Evolutionary conservation across 495 filamentous ascomycete genomes (phyloP).

Genomic region (Annulohypoxylon moriforme): DNA sequence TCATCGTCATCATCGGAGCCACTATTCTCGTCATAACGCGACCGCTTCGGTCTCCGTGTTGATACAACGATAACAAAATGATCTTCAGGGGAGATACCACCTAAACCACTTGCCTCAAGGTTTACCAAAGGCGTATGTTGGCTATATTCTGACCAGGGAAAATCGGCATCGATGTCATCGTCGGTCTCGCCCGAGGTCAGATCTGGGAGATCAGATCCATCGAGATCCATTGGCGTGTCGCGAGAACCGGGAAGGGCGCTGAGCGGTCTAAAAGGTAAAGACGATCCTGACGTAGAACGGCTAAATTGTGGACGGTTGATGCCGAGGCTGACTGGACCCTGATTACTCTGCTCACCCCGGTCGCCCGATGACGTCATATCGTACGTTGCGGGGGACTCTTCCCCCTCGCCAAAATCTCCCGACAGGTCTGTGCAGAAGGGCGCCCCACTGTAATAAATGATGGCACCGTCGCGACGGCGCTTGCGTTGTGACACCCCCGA

Average conservation of each 20-base stretch:
- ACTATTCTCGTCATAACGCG: conserved; percentile 6
- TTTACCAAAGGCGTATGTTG: conserved; percentile 39
- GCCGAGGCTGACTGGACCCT: conserved; percentile 37
- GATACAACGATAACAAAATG: conserved; percentile 71
- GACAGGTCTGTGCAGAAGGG: conserved; percentile 82
- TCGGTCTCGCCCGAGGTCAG: conserved; percentile 45
- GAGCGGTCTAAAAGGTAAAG: conserved; percentile 56
- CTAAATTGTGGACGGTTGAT: conserved; percentile 40
- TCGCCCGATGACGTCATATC: conserved; percentile 54
- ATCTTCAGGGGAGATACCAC: conserved; percentile 72
- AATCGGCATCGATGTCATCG: conserved; percentile 49
- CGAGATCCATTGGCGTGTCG: conserved; percentile 29
- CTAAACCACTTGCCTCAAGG: conserved; percentile 72
- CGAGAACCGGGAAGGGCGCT: conserved; percentile 45
- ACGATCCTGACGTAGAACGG: conserved; percentile 57
- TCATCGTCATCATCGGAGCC: conserved; percentile 34
- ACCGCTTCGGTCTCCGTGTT: conserved; percentile 55
- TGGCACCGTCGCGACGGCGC: conserved; percentile 71
- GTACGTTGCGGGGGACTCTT: conserved; percentile 52
- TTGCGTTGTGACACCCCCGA: conserved; percentile 57
- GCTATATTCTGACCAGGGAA: conserved; percentile 53
- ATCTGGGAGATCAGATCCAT: conserved; percentile 39
- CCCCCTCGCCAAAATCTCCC: conserved; percentile 62
- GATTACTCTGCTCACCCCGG: conserved; percentile 28
- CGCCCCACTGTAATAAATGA: conserved; percentile 81